phyloP scores from a whole-genome alignment of 352 stramenopile species.

The Phytopythium vexans region DNA sequence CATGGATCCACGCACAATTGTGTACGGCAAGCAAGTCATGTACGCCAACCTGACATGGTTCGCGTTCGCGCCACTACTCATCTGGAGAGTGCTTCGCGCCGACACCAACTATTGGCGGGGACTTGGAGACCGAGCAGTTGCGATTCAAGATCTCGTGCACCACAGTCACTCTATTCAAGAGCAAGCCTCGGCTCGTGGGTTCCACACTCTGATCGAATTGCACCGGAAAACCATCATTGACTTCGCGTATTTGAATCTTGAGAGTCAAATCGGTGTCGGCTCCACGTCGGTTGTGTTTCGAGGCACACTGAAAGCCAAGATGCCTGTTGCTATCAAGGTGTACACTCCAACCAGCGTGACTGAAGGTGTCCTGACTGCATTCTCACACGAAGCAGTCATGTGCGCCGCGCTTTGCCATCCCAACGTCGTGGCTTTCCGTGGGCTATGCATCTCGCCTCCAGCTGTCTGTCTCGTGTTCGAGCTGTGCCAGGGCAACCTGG shows the following conservation, averaged over 20 bases:
- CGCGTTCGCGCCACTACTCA: conserved; percentile 26
- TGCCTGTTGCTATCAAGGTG: conserved; percentile 54
- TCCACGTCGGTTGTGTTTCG: conserved; percentile 45
- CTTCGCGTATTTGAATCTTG: conserved; percentile 55
- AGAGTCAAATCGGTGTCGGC: conserved; percentile 40
- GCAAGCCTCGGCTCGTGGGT: conserved; percentile 29
- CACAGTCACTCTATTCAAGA: no score
- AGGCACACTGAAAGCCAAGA: conserved; percentile 30
- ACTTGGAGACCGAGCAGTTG: conserved; percentile 24
- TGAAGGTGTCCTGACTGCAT: conserved; percentile 46
- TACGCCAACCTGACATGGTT: conserved; percentile 16
- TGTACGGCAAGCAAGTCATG: conserved; percentile 6
- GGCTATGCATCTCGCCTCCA: conserved; percentile 61
- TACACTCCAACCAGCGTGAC: conserved; percentile 54
- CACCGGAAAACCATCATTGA: conserved; percentile 67
- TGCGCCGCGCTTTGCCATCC: conserved; percentile 47
- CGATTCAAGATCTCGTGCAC: conserved; percentile 27
- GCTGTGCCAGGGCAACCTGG: conserved; percentile 41
- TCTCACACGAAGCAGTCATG: conserved; percentile 60
- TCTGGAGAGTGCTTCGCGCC: conserved; percentile 41
- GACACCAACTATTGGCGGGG: conserved; percentile 51
- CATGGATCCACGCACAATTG: conserved; percentile 14
- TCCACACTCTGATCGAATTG: conserved; percentile 64
- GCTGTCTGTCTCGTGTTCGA: conserved; percentile 64
- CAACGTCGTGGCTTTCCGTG: conserved; percentile 64